phyloP scores from a whole-genome alignment of 345 rosid genomes.

The Camelina sativa region DNA sequence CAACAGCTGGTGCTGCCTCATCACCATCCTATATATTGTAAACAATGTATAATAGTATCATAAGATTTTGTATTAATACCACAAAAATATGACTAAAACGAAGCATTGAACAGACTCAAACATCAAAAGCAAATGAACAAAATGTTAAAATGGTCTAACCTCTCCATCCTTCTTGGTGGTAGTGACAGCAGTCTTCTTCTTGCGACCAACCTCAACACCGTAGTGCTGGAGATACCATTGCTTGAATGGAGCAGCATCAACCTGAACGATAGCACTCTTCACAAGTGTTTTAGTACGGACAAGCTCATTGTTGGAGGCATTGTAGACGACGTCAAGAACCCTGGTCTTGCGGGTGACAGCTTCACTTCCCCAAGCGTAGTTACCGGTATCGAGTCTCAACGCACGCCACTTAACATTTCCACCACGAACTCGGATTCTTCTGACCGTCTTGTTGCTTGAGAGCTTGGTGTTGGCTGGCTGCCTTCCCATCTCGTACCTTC shows the following conservation, averaged over 20 bases:
- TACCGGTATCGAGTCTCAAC: constrained; percentile 81
- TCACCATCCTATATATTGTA: constrained; percentile 52
- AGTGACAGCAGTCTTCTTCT: constrained; percentile 59
- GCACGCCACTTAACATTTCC: constrained; percentile 95
- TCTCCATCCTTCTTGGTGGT: constrained; percentile 64
- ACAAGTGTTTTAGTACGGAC: constrained; percentile 85
- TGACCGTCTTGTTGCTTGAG: constrained; percentile 85
- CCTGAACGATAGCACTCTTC: constrained; percentile 73
- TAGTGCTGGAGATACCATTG: constrained; percentile 76
- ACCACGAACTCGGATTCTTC: constrained; percentile 83
- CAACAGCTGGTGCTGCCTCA: constrained; percentile 44
- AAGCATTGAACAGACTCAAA: background rate
- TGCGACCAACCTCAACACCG: constrained; percentile 76
- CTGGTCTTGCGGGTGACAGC: constrained; percentile 86
- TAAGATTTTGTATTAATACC: background rate
- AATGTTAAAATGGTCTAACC: constrained; percentile 31
- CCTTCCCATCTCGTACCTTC: constrained; percentile 90
- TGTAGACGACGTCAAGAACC: constrained; percentile 83
- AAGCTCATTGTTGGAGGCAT: constrained; percentile 86
- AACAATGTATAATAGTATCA: background rate
- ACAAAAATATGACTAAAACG: background rate
- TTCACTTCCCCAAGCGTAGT: constrained; percentile 91
- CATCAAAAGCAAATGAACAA: background rate
- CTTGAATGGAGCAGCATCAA: constrained; percentile 78
- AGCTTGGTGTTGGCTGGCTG: constrained; percentile 82